A percentile compares a stretch with the other conserved stretches of the same genome.
Evolutionary conservation across 2,329 filamentous ascomycete species (phyloP).

Genomic region (Cladorrhinum sp.): DNA sequence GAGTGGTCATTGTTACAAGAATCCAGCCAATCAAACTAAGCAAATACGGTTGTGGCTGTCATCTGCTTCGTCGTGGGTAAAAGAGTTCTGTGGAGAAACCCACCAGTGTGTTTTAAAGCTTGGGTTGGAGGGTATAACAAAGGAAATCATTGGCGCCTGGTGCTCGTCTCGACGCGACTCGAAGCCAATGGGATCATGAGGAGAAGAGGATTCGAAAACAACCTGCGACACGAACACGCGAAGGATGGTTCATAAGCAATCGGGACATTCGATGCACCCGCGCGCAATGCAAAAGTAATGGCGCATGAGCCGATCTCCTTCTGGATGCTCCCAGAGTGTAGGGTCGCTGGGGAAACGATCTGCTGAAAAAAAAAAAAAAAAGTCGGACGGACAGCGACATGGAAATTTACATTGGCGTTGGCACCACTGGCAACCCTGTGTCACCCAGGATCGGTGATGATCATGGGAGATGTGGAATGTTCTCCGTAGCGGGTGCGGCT

Average conservation of each 20-base stretch:
- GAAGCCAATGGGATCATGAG: constrained; percentile 22
- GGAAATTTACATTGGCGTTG: background rate
- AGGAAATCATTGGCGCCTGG: constrained; percentile 19
- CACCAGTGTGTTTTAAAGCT: constrained; percentile 13
- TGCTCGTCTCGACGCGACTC: constrained; percentile 5
- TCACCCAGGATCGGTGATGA: background rate
- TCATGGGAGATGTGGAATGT: background rate
- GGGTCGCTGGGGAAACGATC: constrained; percentile 17
- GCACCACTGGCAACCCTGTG: background rate
- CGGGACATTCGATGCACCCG: constrained; percentile 9
- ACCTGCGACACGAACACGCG: constrained; percentile 6
- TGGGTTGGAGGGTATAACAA: constrained; percentile 25
- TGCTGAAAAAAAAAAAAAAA: background rate
- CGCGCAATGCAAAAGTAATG: constrained; percentile 14
- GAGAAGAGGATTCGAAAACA: constrained; percentile 20
- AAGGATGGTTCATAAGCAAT: constrained; percentile 17
- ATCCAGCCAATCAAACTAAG: constrained; percentile 20
- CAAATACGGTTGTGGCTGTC: constrained; percentile 12
- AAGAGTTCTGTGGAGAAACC: constrained; percentile 14
- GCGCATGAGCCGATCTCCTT: constrained; percentile 21
- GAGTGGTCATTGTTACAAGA: constrained; percentile 10
- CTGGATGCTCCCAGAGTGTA: constrained; percentile 7
- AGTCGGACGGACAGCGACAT: constrained; percentile 1
- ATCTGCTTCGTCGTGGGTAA: constrained; percentile 17
- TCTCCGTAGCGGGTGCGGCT: background rate